Evolutionary conservation across 495 filamentous ascomycete species (phyloP).

Genomic region (Tuber aestivum): DNA sequence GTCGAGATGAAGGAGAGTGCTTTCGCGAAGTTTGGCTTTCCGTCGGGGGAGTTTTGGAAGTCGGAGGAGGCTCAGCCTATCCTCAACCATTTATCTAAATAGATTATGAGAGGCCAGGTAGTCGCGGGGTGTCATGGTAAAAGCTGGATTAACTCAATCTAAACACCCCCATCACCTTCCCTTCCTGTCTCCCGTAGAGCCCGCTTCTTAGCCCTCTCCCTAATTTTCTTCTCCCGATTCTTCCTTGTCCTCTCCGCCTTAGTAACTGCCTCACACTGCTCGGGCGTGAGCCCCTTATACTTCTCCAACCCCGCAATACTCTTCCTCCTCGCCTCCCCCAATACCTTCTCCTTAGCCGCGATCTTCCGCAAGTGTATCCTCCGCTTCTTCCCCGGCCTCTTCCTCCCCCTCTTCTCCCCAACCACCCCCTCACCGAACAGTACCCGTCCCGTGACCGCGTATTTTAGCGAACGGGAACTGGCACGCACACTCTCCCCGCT

Average conservation of each 20-base stretch:
- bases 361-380: constrained; percentile 13
- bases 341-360: constrained; percentile 8
- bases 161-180: constrained; percentile 3
- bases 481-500: constrained; percentile 5
- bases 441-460: not conserved
- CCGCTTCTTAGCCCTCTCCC: constrained; percentile 25
- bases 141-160: not conserved
- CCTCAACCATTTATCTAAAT: constrained; percentile 48
- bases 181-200: not conserved
- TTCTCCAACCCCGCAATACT: constrained; percentile 27
- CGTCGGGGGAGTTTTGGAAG: constrained; percentile 77
- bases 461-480: not conserved
- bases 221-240: constrained; percentile 33
- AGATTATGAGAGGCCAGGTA: not conserved
- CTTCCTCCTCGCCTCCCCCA: constrained; percentile 23
- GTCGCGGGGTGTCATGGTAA: not conserved
- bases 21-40: constrained; percentile 70
- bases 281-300: constrained; percentile 21
- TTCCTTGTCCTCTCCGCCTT: constrained; percentile 23
- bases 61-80: constrained; percentile 63
- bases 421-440: constrained; percentile 7
- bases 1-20: constrained; percentile 89
- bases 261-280: constrained; percentile 20
- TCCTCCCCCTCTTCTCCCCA: not conserved
- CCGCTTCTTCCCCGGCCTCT: constrained; percentile 26